Base-by-base conservation (phyloP, 2,329 filamentous ascomycete species). In the Colletotrichum liaoningense region DNA sequence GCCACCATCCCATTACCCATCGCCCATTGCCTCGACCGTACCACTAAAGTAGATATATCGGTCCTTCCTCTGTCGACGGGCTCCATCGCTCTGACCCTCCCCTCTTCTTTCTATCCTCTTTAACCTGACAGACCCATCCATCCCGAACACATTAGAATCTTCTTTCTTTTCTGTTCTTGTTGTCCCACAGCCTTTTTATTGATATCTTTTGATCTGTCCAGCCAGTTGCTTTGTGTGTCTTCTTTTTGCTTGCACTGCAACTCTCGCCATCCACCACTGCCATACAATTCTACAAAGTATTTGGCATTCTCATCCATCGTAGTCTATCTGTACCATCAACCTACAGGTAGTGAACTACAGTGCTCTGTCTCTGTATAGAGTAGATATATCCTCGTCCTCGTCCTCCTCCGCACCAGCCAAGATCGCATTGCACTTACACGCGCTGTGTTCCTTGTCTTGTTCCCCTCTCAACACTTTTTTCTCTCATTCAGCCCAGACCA, bases 381-480 rank as follows among this genome's bases (percentile, higher is more conserved):
- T 49, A 49, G 4, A 49, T 49, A 42, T 42, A 14, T 42, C 38
- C 4, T 49, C 42, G 3, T 49, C 42, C 19, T n/a, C 19, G 6
- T 49, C 42, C 42, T 49, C 42, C 42, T 49, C 42, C 42, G 19
- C 16, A 49, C 19, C 16, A 19, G 46, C 54, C 60, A 26, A 54
- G 28, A 63, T 30, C 42, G 26, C 60, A 22, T 26, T 33, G 33
- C 60, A 73, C 70, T 73, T 70, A 73, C 70, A 73, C 70, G 67
- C 60, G 35, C 35, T n/a, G 63, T 33, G n/a, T 69, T 65, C 67
- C 70, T 52, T 65, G 67, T 62, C 67, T 33, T 33, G 69, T 22
- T 54, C 54, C 49, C 69, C 49, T 60, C 70, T 70, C 70, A 73
- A 73, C 70, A 73, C 64, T 65, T 69, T 65, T 73, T 72, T 64